Percentiles rank a stretch among this genome's conserved stretches.
Evolutionary conservation across 1,284 basidiomycete genomes (phyloP).

Genomic region (Tilletia caries): DNA sequence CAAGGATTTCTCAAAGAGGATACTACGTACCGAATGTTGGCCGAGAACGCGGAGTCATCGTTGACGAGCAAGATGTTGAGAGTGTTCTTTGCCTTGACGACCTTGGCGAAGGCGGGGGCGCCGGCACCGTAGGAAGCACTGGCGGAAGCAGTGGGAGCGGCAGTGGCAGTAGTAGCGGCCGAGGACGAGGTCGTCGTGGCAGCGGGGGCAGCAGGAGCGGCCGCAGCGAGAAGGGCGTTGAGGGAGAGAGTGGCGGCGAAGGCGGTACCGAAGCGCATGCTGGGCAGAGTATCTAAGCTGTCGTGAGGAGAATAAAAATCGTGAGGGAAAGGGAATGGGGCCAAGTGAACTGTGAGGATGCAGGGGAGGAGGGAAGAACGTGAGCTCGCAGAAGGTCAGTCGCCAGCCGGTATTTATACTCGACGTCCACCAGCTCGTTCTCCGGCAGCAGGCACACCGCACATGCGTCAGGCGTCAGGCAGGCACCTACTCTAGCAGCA

Average conservation of each 20-base stretch:
- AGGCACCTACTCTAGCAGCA: too few species aligned
- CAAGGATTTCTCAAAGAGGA: too few species aligned
- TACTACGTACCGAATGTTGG: slow-evolving; percentile 12
- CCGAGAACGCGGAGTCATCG: slow-evolving; percentile 12
- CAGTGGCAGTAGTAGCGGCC: slow-evolving; percentile 16
- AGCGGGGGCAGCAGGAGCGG: slow-evolving; percentile 20
- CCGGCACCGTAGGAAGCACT: slow-evolving; percentile 28
- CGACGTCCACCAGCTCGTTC: too few species aligned
- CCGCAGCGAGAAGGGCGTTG: slow-evolving; percentile 3
- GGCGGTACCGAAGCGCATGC: slow-evolving; percentile 22
- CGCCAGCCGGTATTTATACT: slow-evolving; percentile 22
- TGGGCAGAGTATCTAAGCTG: slow-evolving; percentile 15
- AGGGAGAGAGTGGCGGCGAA: slow-evolving; percentile 19
- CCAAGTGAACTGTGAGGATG: too few species aligned
- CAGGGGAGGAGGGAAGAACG: slow-evolving; percentile 7
- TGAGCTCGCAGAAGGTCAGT: slow-evolving; percentile 27
- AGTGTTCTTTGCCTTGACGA: slow-evolving; percentile 25
- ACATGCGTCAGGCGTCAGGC: too few species aligned
- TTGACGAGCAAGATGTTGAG: slow-evolving; percentile 44
- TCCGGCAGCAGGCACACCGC: too few species aligned
- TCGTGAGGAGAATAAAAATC: neutral
- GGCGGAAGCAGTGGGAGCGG: slow-evolving; percentile 24
- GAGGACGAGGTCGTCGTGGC: slow-evolving; percentile 21
- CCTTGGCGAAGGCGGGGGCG: slow-evolving; percentile 31
- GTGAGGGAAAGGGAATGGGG: slow-evolving; percentile 19